Percentiles rank a stretch among this genome's conserved stretches.
phyloP scores from a whole-genome alignment of 2,329 filamentous ascomycete genomes.

The Ophiocordyceps robertsii region DNA sequence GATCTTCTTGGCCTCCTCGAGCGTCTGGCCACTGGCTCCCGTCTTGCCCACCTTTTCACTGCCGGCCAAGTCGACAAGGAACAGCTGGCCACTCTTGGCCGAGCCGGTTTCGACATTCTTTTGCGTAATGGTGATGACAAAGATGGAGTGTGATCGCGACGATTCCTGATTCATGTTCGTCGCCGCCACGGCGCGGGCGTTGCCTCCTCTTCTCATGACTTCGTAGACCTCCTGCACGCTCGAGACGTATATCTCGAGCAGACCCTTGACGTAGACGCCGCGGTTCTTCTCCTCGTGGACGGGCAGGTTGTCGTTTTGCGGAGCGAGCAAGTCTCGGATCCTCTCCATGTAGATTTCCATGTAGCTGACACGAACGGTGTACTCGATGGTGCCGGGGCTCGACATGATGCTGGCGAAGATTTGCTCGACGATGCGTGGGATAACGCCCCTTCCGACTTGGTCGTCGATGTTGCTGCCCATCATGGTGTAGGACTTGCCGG shows the following conservation, averaged over 20 bases:
- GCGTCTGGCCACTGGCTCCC: constrained; percentile 87
- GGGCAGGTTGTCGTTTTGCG: constrained; percentile 89
- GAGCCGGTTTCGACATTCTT: constrained; percentile 96
- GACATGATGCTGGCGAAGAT: constrained; percentile 92
- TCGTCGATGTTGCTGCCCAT: constrained; percentile 71
- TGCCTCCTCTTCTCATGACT: constrained; percentile 86
- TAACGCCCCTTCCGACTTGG: constrained; percentile 77
- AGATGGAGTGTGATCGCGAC: constrained; percentile 95
- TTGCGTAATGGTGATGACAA: constrained; percentile 91
- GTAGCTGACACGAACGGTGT: constrained; percentile 96
- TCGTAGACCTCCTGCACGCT: constrained; percentile 94
- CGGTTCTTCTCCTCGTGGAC: constrained; percentile 97
- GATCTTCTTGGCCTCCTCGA: constrained; percentile 99
- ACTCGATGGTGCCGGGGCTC: constrained; percentile 87
- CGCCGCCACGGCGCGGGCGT: constrained; percentile 78
- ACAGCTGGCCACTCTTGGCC: constrained; percentile 89
- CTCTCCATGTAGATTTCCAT: constrained; percentile 99
- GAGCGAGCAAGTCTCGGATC: constrained; percentile 83
- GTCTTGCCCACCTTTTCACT: constrained; percentile 99
- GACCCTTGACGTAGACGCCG: constrained; percentile 91
- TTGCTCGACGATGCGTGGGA: constrained; percentile 92
- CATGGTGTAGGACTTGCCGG: constrained; percentile 99
- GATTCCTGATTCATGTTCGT: constrained; percentile 99
- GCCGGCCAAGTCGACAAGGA: constrained; percentile 94
- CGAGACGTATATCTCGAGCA: constrained; percentile 89